A percentile compares a stretch with the other conserved stretches of the same genome.
Evolutionary conservation across 2,329 filamentous ascomycete species (phyloP).

Genomic region (Remersonia thermophila): DNA sequence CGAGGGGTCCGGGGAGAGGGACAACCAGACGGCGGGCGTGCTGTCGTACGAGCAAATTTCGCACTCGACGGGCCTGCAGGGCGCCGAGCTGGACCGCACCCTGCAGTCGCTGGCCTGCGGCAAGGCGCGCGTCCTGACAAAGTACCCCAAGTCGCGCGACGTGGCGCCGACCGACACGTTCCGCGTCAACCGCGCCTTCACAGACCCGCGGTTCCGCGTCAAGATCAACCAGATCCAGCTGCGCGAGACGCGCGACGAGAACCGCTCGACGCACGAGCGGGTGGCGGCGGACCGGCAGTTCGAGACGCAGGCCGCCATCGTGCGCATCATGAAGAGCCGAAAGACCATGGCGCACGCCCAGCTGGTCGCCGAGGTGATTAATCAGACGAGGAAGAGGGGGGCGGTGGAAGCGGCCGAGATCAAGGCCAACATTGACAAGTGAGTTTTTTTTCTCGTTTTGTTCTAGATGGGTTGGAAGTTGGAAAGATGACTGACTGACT

Average conservation of each 20-base stretch:
- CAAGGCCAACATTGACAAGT: conserved; percentile 95
- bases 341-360: conserved; percentile 81
- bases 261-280: conserved; percentile 83
- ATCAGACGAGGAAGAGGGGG: conserved; percentile 74
- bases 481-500: neutral
- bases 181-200: conserved; percentile 64
- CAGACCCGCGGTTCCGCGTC: conserved; percentile 72
- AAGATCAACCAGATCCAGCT: conserved; percentile 99
- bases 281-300: conserved; percentile 84
- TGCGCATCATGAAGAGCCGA: conserved; percentile 90
- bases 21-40: conserved; percentile 34
- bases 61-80: conserved; percentile 59
- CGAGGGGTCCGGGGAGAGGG: neutral
- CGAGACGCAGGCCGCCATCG: conserved; percentile 93
- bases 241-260: conserved; percentile 90
- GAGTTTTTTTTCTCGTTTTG: conserved; percentile 24
- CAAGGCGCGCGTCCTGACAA: conserved; percentile 70
- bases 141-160: conserved; percentile 75
- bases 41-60: conserved; percentile 67
- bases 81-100: conserved; percentile 72
- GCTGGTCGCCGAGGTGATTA: conserved; percentile 83
- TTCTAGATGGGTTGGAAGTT: neutral
- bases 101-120: conserved; percentile 91
- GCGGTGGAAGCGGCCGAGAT: conserved; percentile 78
- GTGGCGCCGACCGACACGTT: conserved; percentile 72